phyloP scores from a whole-genome alignment of 805 yeast genomes.

The Candida incommunis region DNA sequence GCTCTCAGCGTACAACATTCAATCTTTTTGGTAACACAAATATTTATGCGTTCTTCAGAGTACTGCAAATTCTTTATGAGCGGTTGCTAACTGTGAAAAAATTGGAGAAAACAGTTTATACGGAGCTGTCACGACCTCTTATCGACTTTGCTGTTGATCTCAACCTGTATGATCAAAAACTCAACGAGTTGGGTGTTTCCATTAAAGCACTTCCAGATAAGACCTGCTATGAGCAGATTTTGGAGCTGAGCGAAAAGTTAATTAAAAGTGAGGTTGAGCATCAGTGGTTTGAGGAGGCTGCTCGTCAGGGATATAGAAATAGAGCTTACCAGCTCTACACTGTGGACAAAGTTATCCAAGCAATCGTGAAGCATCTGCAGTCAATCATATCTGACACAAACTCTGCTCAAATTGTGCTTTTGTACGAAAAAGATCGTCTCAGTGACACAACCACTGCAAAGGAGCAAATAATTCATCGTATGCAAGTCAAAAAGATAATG shows the following conservation, averaged over 20 bases:
- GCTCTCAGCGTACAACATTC: slow-evolving; percentile 30
- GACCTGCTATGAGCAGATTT: slow-evolving; percentile 52
- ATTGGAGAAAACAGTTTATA: slow-evolving; percentile 54
- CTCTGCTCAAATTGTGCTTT: slow-evolving; percentile 62
- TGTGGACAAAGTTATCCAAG: slow-evolving; percentile 80
- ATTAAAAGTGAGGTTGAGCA: slow-evolving; percentile 88
- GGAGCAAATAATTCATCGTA: slow-evolving; percentile 80
- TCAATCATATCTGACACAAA: slow-evolving; percentile 64
- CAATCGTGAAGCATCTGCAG: slow-evolving; percentile 76
- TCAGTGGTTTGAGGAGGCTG: slow-evolving; percentile 86
- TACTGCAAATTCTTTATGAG: slow-evolving; percentile 65
- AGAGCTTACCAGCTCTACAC: slow-evolving; percentile 88
- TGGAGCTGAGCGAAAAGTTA: slow-evolving; percentile 56
- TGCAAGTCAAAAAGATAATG: slow-evolving; percentile 74
- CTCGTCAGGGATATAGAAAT: slow-evolving; percentile 90
- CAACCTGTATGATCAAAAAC: slow-evolving; percentile 64
- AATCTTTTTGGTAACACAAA: slow-evolving; percentile 82
- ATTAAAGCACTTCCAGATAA: slow-evolving; percentile 24
- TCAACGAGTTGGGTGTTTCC: slow-evolving; percentile 67
- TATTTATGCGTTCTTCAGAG: slow-evolving; percentile 79
- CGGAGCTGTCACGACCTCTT: slow-evolving; percentile 39
- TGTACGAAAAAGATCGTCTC: slow-evolving; percentile 72
- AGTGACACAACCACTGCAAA: slow-evolving; percentile 54
- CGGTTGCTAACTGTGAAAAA: slow-evolving; percentile 67
- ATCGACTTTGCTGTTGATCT: slow-evolving; percentile 71